A percentile compares a stretch with the other conserved stretches of the same genome.
Conservation (phyloP, 306 rosid species). For the Cicer arietinum region DNA sequence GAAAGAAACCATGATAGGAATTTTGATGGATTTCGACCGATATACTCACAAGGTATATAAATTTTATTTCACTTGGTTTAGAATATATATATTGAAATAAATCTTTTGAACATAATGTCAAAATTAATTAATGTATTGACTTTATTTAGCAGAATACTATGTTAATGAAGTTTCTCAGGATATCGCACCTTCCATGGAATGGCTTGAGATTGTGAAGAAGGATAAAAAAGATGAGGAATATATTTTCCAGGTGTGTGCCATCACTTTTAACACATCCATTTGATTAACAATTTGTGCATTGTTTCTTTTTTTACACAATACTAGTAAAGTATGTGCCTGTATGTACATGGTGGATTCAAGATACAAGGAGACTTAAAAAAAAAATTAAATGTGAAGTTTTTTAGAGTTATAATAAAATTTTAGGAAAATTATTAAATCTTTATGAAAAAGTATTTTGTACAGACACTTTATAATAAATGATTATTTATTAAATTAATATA, state of each 20-base stretch:
- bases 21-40: slow-evolving; percentile 16
- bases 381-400: too few relatives aligned
- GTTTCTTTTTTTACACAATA: too few relatives aligned
- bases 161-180: slow-evolving; percentile 49
- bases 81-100: neutral
- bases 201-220: slow-evolving; percentile 55
- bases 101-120: neutral
- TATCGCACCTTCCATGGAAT: slow-evolving; percentile 56
- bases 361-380: too few relatives aligned
- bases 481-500: too few relatives aligned
- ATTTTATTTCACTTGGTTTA: neutral
- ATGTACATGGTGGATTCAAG: too few relatives aligned
- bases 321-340: too few relatives aligned
- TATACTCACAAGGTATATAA: slow-evolving; percentile 54
- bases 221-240: slow-evolving; percentile 48
- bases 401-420: too few relatives aligned
- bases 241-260: slow-evolving; percentile 43
- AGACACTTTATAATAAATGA: too few relatives aligned
- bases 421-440: too few relatives aligned
- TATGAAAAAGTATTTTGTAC: too few relatives aligned
- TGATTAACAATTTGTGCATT: neutral
- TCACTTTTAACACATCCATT: neutral
- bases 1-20: neutral
- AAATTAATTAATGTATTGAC: neutral
- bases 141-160: slow-evolving; percentile 34